Conservation (phyloP, 176 grass and related monocot genomes). For the Eragrostis nindensis region DNA sequence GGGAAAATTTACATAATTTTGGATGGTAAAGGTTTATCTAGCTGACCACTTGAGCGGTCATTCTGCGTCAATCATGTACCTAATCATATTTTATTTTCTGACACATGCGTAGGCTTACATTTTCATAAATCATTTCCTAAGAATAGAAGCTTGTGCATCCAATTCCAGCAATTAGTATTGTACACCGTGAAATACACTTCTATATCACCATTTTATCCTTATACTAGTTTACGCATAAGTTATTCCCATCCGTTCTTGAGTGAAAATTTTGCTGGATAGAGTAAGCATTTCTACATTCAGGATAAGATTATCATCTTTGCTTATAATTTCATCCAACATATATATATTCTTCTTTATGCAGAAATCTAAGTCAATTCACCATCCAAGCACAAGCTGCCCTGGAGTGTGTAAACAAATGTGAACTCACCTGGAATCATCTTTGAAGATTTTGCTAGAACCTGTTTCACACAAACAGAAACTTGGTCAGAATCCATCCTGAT, state of each 20-base stretch:
- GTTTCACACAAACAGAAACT: constrained; percentile 41
- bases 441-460: constrained; percentile 97
- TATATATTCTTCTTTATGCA: background rate
- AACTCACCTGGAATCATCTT: constrained; percentile 99
- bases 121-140: background rate
- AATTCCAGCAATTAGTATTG: background rate
- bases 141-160: background rate
- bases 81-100: background rate
- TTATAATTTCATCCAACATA: background rate
- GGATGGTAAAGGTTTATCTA: background rate
- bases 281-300: background rate
- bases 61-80: background rate
- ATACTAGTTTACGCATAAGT: constrained; percentile 1
- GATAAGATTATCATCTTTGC: background rate
- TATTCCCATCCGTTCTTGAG: background rate
- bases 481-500: background rate
- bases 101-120: background rate
- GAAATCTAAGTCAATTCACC: background rate
- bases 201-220: background rate
- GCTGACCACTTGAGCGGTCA: background rate
- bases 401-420: background rate
- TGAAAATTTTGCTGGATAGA: background rate
- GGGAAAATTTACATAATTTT: background rate
- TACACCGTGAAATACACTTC: background rate
- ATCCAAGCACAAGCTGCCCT: background rate